Conservation (phyloP, 371 early-diverging fungal genomes). For the Mucor mucedo region DNA sequence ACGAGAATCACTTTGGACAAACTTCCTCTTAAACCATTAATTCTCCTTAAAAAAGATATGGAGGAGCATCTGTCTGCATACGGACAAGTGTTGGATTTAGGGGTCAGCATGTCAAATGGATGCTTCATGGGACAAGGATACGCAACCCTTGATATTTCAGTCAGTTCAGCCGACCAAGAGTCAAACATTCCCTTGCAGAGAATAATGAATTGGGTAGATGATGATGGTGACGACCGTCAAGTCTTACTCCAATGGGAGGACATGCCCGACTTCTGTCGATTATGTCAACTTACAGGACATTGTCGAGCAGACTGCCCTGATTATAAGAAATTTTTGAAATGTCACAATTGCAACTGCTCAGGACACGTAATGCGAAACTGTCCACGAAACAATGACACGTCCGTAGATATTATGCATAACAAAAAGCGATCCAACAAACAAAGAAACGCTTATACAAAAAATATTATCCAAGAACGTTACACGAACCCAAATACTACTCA, state of each 20-base stretch:
- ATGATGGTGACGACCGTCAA: background rate
- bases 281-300: background rate
- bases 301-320: slow-evolving; percentile 12
- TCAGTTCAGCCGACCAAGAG: too few species aligned
- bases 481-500: too few species aligned
- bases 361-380: background rate
- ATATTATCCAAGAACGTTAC: background rate
- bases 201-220: too few species aligned
- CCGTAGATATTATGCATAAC: background rate
- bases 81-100: background rate
- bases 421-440: background rate
- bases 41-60: background rate
- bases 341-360: slow-evolving; percentile 3
- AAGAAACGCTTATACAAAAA: background rate
- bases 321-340: background rate
- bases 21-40: too few species aligned
- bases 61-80: background rate
- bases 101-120: background rate
- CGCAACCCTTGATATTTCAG: background rate
- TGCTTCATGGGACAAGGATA: background rate
- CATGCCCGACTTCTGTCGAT: slow-evolving; percentile 5
- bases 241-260: background rate
- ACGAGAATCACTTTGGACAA: too few species aligned
- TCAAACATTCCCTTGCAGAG: too few species aligned
- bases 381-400: background rate